Base-by-base conservation (phyloP, 164 flowering plant genomes). In the Piper betle region DNA sequence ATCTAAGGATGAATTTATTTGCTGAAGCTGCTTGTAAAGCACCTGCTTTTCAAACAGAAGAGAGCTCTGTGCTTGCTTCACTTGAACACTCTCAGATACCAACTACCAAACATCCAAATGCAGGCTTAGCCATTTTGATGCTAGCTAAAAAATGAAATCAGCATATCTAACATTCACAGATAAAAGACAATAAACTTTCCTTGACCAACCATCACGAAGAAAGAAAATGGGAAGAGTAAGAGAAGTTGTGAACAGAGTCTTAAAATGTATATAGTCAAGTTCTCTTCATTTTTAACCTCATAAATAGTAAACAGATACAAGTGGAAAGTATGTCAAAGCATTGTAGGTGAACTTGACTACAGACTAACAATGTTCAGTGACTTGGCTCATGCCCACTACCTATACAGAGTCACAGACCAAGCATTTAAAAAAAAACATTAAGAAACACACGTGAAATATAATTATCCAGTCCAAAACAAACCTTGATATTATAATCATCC, bases 31-130 rank as follows among this genome's bases (percentile, higher is more conserved):
- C 68, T 84, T 88, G 57, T 72, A 70, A 55, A 86, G 60, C 3
- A 77, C 76, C 58, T 86, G 87, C 73, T 93, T 93, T 75, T 93
- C 99, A 62, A 82, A 73, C 16, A 79, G 72, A 40, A 90, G 77
- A 67, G 61, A 42, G 64, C 67, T 81, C 43, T 86, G 86, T 42
- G 83, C 79, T 57, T 90, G 96, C 72, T 85, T 90, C 66, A 83
- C 71, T 79, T 86, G 88, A 62, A 90, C 97, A 77, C 95, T 90
- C 73, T 90, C 97, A 52, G 97, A 93, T 53, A 93, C 97, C 66
- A 93, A 79, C 97, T 93, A 79, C 66, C 74, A 48, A 46, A 46
- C 50, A 42, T 42, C 1, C 46, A 6, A 6, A 2, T 6, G 50
- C 10, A 12, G 15, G 15, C 50, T 46, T 46, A 10, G 15, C 15